Percentiles rank a stretch among this genome's conserved stretches.
phyloP scores from a whole-genome alignment of 2,329 filamentous ascomycete genomes.

The Ascochyta lentis region DNA sequence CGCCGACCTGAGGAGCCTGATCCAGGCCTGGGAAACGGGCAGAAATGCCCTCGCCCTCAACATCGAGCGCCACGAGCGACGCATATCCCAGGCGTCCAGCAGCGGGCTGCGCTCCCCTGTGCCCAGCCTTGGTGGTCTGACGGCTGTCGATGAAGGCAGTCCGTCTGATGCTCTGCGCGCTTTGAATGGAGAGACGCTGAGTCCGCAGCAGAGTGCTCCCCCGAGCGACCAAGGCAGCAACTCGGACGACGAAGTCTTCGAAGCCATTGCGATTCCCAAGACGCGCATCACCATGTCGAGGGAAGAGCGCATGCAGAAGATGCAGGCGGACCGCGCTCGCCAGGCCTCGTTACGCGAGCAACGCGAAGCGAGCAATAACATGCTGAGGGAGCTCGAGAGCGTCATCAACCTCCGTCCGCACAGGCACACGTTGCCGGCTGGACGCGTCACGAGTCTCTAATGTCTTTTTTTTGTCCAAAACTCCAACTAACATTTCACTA shows the following conservation, averaged over 20 bases:
- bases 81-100: slow-evolving; percentile 59
- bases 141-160: slow-evolving; percentile 58
- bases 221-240: slow-evolving; percentile 59
- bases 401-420: slow-evolving; percentile 65
- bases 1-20: slow-evolving; percentile 72
- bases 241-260: slow-evolving; percentile 80
- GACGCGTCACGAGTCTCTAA: slow-evolving; percentile 45
- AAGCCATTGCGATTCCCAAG: slow-evolving; percentile 80
- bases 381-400: slow-evolving; percentile 92
- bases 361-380: slow-evolving; percentile 81
- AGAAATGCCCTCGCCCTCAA: slow-evolving; percentile 81
- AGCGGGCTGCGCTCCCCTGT: slow-evolving; percentile 58
- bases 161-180: slow-evolving; percentile 76
- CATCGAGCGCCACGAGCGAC: slow-evolving; percentile 77
- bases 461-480: slow-evolving; percentile 7
- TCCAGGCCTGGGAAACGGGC: slow-evolving; percentile 64
- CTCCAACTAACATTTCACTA: neutral
- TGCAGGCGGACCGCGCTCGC: slow-evolving; percentile 83
- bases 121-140: slow-evolving; percentile 69
- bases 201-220: slow-evolving; percentile 48
- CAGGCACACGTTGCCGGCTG: slow-evolving; percentile 30
- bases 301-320: slow-evolving; percentile 85
- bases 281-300: slow-evolving; percentile 73
- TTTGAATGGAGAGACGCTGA: slow-evolving; percentile 73
- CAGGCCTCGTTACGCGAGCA: slow-evolving; percentile 76